phyloP scores from a whole-genome alignment of 2,329 filamentous ascomycete species.

The Monosporascus sp. region DNA sequence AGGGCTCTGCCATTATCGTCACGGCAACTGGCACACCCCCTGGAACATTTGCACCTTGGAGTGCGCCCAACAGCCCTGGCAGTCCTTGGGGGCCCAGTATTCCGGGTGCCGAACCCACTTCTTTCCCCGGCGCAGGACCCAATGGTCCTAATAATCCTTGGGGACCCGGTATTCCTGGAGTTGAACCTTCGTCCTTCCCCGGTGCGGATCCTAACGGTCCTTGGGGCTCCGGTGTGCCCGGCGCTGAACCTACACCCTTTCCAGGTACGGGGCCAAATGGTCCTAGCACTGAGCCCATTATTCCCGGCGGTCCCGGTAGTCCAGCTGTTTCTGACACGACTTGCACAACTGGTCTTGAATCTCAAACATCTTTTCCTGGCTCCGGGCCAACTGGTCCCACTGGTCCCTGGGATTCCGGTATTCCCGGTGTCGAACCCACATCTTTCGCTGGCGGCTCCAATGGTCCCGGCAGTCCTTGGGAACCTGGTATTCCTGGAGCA shows the following conservation, averaged over 20 bases:
- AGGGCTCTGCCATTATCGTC: too few species aligned
- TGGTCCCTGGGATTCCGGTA: neutral
- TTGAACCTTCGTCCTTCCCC: too few species aligned
- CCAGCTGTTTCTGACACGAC: neutral
- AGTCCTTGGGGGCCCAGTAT: neutral
- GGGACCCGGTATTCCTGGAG: neutral
- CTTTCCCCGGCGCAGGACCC: neutral
- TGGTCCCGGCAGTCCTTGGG: neutral
- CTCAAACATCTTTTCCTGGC: neutral
- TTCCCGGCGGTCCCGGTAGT: neutral
- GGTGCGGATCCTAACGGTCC: neutral
- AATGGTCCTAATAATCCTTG: neutral
- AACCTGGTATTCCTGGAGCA: too few species aligned
- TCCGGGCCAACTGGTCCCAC: neutral
- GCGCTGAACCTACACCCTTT: neutral
- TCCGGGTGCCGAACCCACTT: too few species aligned
- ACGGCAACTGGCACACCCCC: too few species aligned
- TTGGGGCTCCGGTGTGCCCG: neutral
- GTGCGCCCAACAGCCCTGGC: neutral
- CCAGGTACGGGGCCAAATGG: neutral
- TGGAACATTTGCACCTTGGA: neutral
- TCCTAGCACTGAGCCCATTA: neutral
- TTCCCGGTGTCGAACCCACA: neutral
- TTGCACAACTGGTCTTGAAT: neutral
- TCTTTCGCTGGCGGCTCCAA: neutral